Evolutionary conservation across 1,139 yeast genomes (phyloP), one percentile per base, ranked within the genome.

Genomic region (Magnusiomyces paraingens): DNA sequence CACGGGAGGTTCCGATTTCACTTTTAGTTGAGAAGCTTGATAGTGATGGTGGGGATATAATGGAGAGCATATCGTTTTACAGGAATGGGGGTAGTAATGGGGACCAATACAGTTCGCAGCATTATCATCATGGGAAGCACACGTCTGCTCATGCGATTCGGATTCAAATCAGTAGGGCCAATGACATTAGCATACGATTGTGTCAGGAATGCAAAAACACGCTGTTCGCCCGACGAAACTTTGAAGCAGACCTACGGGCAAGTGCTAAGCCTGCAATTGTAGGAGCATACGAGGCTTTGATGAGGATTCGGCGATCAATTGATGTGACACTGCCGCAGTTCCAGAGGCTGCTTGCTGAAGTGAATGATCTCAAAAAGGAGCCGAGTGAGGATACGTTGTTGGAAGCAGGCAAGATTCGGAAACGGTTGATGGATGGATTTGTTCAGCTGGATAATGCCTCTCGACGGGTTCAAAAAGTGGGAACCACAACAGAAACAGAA

Each of bases 131-230:
- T 8, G 32, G 32, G 8, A 26, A 26, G 8, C 32, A 26, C 32
- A 26, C 32, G 4, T 26, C 32, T 26, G 32, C 32, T 5, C 32
- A 26, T 26, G 32, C 32, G 8, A 26, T 26, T 26, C 32, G 32
- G 32, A 26, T 26, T 26, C 32, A 26, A 26, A 26, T 58, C 5
- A 64, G 64, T 2, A 52, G 61, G 12, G 61, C 61, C n/a, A 38
- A 64, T 45, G 63, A 64, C 17, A 61, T 70, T 18, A 57, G 67
- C 39, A 62, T 83, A 1, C 66, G 96, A 49, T 70, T 90, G 44
- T 91, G 97, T 67, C 70, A 76, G 1, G 72, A 75, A 50, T 91
- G 98, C 70, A 84, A 86, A 55, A 75, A 81, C 59, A 71, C 74
- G 1, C 69, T 90, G 21, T 80, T 87, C 55, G 74, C 77, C 47